These are phyloP conservation scores for Theobroma grandiflorum DNA, from an alignment of 441 rosid species.

Conservation along the genomic window DNA sequence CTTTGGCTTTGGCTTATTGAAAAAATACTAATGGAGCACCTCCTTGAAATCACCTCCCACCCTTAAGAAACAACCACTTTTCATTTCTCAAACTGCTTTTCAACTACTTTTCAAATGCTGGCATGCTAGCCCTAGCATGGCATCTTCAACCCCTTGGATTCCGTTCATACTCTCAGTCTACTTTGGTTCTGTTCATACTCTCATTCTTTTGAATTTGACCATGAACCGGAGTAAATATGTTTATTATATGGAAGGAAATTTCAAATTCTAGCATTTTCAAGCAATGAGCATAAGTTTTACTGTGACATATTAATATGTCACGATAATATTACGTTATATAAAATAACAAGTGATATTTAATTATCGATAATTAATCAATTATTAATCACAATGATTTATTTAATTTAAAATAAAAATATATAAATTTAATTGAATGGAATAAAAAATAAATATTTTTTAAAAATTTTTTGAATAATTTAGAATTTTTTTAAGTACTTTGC, in stretches of 20 bases:
- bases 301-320: too few relatives aligned
- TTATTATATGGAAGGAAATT: background rate
- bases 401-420: too few relatives aligned
- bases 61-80: constrained; percentile 18
- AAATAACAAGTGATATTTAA: too few relatives aligned
- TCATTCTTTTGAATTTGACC: background rate
- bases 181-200: background rate
- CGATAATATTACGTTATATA: too few relatives aligned
- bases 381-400: too few relatives aligned
- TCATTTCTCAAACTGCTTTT: constrained; percentile 6
- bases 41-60: background rate
- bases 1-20: constrained; percentile 6
- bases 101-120: constrained; percentile 26
- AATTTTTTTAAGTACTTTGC: too few relatives aligned
- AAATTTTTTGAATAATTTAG: too few relatives aligned
- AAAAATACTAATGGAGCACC: background rate
- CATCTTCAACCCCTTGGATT: background rate
- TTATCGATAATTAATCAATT: too few relatives aligned
- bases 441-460: too few relatives aligned
- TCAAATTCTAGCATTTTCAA: background rate
- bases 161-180: constrained; percentile 9
- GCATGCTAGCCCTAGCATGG: background rate
- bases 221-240: background rate
- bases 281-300: too few relatives aligned
- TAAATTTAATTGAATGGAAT: too few relatives aligned